Conservation (phyloP, 257 asterid genomes). For the Craterostigma plantagineum region DNA sequence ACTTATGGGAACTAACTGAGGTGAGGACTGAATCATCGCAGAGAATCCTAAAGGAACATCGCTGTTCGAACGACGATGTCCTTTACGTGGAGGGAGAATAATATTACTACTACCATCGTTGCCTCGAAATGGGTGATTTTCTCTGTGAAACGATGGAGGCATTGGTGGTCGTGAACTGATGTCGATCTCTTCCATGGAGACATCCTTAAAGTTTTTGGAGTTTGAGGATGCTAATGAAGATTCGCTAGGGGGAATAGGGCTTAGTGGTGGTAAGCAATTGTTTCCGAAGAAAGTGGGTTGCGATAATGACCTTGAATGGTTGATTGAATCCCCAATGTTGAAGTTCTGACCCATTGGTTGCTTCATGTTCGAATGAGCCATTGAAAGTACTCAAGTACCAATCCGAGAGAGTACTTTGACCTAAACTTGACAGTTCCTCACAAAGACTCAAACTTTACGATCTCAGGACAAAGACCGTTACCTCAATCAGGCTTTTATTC, state of each 20-base stretch:
- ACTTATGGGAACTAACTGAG: slow-evolving; percentile 66
- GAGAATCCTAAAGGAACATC: slow-evolving; percentile 71
- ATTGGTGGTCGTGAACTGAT: slow-evolving; percentile 27
- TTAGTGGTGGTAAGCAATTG: slow-evolving; percentile 63
- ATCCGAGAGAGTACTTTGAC: no score
- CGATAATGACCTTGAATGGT: slow-evolving; percentile 38
- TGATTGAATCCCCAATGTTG: no score
- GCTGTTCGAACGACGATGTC: slow-evolving; percentile 68
- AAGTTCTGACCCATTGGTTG: no score
- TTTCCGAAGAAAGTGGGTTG: slow-evolving; percentile 34
- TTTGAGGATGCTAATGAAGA: slow-evolving; percentile 31
- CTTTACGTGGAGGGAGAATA: slow-evolving; percentile 54
- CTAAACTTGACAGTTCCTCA: no score
- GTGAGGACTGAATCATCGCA: slow-evolving; percentile 60
- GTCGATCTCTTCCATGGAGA: slow-evolving; percentile 46
- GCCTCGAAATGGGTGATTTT: slow-evolving; percentile 17
- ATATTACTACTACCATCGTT: slow-evolving; percentile 5
- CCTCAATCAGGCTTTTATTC: no score
- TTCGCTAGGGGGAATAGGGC: slow-evolving; percentile 65
- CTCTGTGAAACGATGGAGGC: slow-evolving; percentile 19
- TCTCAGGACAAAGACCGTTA: no score
- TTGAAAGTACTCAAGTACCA: no score
- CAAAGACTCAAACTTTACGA: no score
- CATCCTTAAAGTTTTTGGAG: slow-evolving; percentile 29
- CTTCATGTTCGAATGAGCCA: no score